phyloP scores from a whole-genome alignment of 805 yeast species.

The Saccharomycopsis sp. region DNA sequence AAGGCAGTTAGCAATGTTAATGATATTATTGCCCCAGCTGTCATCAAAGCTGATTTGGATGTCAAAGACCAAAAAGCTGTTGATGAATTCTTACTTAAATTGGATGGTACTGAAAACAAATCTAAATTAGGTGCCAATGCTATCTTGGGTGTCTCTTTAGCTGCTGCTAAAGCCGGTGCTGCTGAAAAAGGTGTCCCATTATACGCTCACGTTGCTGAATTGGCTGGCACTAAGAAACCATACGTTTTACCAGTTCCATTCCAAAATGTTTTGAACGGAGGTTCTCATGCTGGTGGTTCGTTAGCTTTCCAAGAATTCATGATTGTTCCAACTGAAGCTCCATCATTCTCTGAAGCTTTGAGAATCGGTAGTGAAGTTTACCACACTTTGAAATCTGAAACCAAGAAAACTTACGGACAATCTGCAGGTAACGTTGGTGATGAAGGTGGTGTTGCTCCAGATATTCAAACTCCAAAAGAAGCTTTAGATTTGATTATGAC shows the following conservation, averaged over 20 bases:
- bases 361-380: constrained; percentile 97
- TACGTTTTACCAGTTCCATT: constrained; percentile 97
- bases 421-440: constrained; percentile 99
- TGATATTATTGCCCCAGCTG: constrained; percentile 90
- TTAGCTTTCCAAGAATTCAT: constrained; percentile 99
- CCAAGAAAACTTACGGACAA: constrained; percentile 94
- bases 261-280: constrained; percentile 99
- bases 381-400: constrained; percentile 89
- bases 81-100: constrained; percentile 76
- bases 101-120: constrained; percentile 98
- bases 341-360: constrained; percentile 87
- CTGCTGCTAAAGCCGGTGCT: constrained; percentile 97
- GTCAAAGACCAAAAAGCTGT: constrained; percentile 80
- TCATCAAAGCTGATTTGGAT: constrained; percentile 72
- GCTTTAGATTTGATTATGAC: constrained; percentile 89
- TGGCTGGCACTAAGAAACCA: constrained; percentile 62
- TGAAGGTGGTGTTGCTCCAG: constrained; percentile 99
- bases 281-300: constrained; percentile 99
- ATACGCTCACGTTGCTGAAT: constrained; percentile 82
- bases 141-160: constrained; percentile 94
- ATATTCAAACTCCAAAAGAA: constrained; percentile 90
- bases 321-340: constrained; percentile 94
- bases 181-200: constrained; percentile 92
- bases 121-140: constrained; percentile 98
- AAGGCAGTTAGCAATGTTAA: constrained; percentile 97